Evolutionary conservation across 139 green algal species (phyloP).

Genomic region (Coccomyxa sp.): DNA sequence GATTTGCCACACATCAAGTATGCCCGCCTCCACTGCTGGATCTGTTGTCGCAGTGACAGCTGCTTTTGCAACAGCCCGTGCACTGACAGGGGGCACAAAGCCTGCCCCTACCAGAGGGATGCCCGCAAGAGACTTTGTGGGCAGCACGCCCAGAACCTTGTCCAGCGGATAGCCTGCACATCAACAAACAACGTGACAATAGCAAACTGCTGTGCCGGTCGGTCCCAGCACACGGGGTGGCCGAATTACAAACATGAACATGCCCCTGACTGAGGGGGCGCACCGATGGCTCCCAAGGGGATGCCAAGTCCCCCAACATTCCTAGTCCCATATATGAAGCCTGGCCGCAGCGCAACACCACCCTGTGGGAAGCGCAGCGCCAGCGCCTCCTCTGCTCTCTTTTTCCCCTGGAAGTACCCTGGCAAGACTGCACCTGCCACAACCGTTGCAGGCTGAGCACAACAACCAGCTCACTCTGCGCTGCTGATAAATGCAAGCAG

Average conservation of each 20-base stretch:
- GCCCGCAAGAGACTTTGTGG: conserved; percentile 43
- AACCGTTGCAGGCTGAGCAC: not conserved
- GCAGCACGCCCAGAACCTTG: conserved; percentile 42
- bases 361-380: conserved; percentile 39
- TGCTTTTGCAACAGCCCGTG: conserved; percentile 65
- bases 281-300: conserved; percentile 54
- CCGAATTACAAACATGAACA: not conserved
- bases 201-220: not conserved
- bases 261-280: not conserved
- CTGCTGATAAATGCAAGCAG: not conserved
- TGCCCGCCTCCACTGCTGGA: conserved; percentile 45
- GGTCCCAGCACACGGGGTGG: not conserved
- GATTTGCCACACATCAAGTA: conserved; percentile 68
- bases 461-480: no score
- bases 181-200: not conserved
- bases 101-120: conserved; percentile 64
- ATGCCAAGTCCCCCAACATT: conserved; percentile 43
- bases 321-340: conserved; percentile 78
- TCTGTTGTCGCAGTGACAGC: conserved; percentile 76
- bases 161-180: conserved; percentile 45
- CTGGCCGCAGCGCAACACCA: conserved; percentile 70
- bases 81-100: conserved; percentile 68
- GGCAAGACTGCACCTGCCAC: conserved; percentile 6
- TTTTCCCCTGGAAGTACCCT: conserved; percentile 82
- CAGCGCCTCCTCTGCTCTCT: conserved; percentile 65